These are phyloP conservation scores for Teunomyces lycoperdinae DNA, from an alignment of 805 yeast species.

Conservation along the genomic window DNA sequence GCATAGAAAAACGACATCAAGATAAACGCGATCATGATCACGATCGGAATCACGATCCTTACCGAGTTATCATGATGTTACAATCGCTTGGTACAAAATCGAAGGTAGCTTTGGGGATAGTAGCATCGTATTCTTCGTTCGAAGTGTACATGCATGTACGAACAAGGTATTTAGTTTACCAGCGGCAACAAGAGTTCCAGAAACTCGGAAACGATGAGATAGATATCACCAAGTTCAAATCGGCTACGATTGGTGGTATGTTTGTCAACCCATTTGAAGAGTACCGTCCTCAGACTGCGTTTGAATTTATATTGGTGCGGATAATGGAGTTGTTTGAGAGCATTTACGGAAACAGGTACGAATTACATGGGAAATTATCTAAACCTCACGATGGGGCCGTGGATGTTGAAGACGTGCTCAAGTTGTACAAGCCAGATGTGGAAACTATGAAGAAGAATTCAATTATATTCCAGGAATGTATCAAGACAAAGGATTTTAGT, in stretches of 20 bases:
- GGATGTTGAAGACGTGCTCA: constrained; percentile 55
- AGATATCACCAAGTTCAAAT: constrained; percentile 24
- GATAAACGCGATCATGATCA: too few relatives aligned
- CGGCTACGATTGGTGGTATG: constrained; percentile 61
- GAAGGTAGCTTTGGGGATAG: constrained; percentile 41
- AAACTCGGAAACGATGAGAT: constrained; percentile 7
- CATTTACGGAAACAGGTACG: constrained; percentile 35
- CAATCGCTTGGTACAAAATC: constrained; percentile 19
- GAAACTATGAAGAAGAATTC: constrained; percentile 41
- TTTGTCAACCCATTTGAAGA: constrained; percentile 90
- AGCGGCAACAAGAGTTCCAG: constrained; percentile 31
- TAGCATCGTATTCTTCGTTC: constrained; percentile 59
- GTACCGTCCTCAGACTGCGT: constrained; percentile 84
- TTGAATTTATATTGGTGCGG: constrained; percentile 77
- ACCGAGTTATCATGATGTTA: neutral
- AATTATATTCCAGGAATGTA: constrained; percentile 24
- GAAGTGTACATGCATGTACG: constrained; percentile 58
- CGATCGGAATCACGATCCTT: neutral
- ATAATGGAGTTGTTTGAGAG: constrained; percentile 67
- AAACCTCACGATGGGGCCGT: constrained; percentile 47
- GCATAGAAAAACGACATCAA: neutral
- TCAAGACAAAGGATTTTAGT: constrained; percentile 16
- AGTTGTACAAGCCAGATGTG: constrained; percentile 56
- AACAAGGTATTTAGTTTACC: constrained; percentile 53
- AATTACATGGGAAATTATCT: constrained; percentile 33